Evolutionary conservation across 2,329 filamentous ascomycete genomes (phyloP), one percentile per base, ranked within the genome.

Genomic region (Fusarium sacchari): DNA sequence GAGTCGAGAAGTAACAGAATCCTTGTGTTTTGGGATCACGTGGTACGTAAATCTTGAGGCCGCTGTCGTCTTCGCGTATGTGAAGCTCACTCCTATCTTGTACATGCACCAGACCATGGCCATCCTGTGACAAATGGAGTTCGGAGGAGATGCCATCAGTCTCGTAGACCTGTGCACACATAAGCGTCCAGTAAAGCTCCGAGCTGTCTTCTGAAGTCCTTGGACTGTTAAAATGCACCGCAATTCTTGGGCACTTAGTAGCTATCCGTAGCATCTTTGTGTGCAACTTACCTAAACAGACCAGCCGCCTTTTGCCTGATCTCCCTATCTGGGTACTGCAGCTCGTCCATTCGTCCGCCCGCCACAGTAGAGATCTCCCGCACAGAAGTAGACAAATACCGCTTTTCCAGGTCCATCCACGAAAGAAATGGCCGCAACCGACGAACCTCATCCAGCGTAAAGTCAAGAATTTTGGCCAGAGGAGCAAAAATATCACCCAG

Each of bases 381-480:
- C 2, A 82, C 79, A 15, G 67, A 67, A 10, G 8, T 36, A 4
- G 83, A 84, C 4, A 85, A 40, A 59, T 80, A 83, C 10, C 81
- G 75, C 2, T 59, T 32, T 13, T 79, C 75, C 0, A 85, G 65
- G 1, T 74, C 64, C 7, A 74, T 53, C 83, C 83, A 86, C 1
- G 73, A 46, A 9, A 85, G 20, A 9, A 85, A 80, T 2, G 76
- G 76, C 7, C 60, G 61, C 2, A 85, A 63, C 0, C 60, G 66
- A 5, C 64, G 69, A 8, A 82, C 72, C 3, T 85, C 80, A 12
- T 82, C 75, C 5, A 83, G 52, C 0, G 50, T 70, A 57, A 83
- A 84, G 62, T 84, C 82, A 0, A 85, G 72, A 6, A 81, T 64
- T 52, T 80, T 82, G 7, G 79, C 77, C 17, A 64, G 74, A 10